Evolutionary conservation across 129 eudicot genomes (phyloP), one percentile per base, ranked within the genome.

Genomic region (Pulicaria dysenterica): DNA sequence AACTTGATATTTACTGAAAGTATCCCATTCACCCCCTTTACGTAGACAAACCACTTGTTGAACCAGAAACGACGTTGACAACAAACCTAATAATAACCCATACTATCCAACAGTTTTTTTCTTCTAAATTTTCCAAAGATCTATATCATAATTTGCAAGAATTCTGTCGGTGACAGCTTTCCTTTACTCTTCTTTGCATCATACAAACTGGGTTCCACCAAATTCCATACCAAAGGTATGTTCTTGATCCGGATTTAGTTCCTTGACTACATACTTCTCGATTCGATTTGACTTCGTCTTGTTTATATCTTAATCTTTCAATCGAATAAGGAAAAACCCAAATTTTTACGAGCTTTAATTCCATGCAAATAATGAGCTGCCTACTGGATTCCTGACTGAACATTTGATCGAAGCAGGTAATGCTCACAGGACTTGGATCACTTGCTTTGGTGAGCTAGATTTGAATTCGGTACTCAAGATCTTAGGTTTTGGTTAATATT

Each of bases 381-480:
- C 2, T 8, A 7, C 47, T 58, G 12, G 19, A 12, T 40, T 58
- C 58, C 69, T 69, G 62, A 58, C 70, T 51, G 38, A 42, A 40
- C 63, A 68, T 77, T 76, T 49, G 39, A 77, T 77, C 56, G 58
- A 61, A 59, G 9, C 81, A 70, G 77, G 82, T 67, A 9, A 60
- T 51, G 36, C 62, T 14, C 17, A 46, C 53, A 70, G 42, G 69
- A 51, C 17, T 61, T 61, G 42, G 15, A 57, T 73, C 42, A 51
- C 2, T 14, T 70, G 16, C 51, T 54, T 70, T 44, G 10, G 44
- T 50, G 49, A 44, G 40, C 42, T 59, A 1, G 39, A 36, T 56
- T 57, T 24, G 38, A 63, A 72, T 71, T 71, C 6, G 58, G 55
- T 31, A 24, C 31, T 24, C 10, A 50, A 67, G 46, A 49, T 74